These are phyloP conservation scores for Saposhnikovia divaricata DNA, from an alignment of 129 eudicot species.

Conservation along the genomic window DNA sequence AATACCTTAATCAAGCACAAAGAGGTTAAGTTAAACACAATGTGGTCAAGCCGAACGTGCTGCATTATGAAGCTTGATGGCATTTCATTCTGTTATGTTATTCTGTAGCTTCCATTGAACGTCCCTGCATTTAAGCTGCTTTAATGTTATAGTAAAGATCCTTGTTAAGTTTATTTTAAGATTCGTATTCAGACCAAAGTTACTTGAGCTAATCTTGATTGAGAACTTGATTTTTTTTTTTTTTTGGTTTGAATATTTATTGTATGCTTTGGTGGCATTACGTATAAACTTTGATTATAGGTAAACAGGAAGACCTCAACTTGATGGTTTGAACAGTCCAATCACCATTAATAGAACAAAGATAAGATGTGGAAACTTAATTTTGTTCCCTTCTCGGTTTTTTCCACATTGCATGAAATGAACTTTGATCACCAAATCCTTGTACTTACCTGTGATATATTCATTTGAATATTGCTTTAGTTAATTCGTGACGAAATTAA, in stretches of 20 bases:
- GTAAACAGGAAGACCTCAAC: neutral
- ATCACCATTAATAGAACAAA: neutral
- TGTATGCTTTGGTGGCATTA: neutral
- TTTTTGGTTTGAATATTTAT: neutral
- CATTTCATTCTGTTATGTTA: neutral
- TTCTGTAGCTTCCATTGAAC: neutral
- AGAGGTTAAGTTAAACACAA: neutral
- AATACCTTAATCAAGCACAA: neutral
- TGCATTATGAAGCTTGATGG: neutral
- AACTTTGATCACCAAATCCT: neutral
- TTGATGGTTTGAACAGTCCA: neutral
- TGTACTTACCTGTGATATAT: neutral
- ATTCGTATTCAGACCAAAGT: neutral
- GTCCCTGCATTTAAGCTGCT: neutral
- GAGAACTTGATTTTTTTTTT: neutral
- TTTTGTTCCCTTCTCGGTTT: neutral
- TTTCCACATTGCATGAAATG: neutral
- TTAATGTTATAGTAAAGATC: neutral
- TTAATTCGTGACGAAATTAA: constrained; percentile 85
- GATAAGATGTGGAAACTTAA: neutral
- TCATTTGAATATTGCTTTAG: constrained; percentile 27
- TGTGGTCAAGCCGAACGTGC: neutral
- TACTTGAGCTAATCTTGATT: neutral
- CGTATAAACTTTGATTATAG: neutral
- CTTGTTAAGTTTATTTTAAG: neutral